These are phyloP conservation scores for Neopestalotiopsis sp. DNA, from an alignment of 2,329 filamentous ascomycete genomes.

Conservation along the genomic window DNA sequence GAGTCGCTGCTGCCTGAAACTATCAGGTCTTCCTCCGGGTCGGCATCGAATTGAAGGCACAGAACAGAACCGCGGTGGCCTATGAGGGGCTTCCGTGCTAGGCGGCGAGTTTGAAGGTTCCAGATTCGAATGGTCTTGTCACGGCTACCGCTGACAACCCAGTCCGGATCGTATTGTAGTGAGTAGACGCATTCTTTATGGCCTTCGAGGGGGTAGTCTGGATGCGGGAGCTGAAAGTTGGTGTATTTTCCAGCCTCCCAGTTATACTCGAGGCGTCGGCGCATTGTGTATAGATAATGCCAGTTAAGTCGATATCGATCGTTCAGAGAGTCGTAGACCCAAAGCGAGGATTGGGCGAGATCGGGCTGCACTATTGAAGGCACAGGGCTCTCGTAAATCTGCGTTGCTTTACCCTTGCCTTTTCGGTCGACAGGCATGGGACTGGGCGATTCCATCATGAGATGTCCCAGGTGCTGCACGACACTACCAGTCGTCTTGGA, in stretches of 20 bases:
- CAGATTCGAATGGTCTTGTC: slow-evolving; percentile 89
- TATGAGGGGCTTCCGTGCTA: slow-evolving; percentile 74
- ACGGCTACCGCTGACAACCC: slow-evolving; percentile 90
- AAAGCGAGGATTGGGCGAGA: slow-evolving; percentile 53
- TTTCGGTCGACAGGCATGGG: slow-evolving; percentile 38
- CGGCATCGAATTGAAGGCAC: slow-evolving; percentile 92
- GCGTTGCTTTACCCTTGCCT: slow-evolving; percentile 43
- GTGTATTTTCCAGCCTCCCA: slow-evolving; percentile 84
- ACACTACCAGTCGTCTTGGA: slow-evolving; percentile 32
- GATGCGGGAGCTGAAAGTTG: slow-evolving; percentile 92
- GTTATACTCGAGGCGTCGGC: slow-evolving; percentile 83
- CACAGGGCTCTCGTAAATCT: slow-evolving; percentile 20
- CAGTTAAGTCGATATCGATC: slow-evolving; percentile 77
- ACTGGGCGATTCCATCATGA: slow-evolving; percentile 42
- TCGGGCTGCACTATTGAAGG: slow-evolving; percentile 23
- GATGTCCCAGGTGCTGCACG: slow-evolving; percentile 35
- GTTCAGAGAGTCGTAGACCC: slow-evolving; percentile 54
- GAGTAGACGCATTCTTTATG: slow-evolving; percentile 95
- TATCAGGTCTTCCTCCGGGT: slow-evolving; percentile 87
- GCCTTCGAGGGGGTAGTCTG: slow-evolving; percentile 77
- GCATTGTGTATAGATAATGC: slow-evolving; percentile 91
- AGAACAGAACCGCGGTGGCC: slow-evolving; percentile 88
- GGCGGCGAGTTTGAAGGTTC: slow-evolving; percentile 81
- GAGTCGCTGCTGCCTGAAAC: slow-evolving; percentile 94
- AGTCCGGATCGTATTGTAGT: slow-evolving; percentile 85